Evolutionary conservation across 345 rosid genomes (phyloP).

Genomic region (Acer negundo): DNA sequence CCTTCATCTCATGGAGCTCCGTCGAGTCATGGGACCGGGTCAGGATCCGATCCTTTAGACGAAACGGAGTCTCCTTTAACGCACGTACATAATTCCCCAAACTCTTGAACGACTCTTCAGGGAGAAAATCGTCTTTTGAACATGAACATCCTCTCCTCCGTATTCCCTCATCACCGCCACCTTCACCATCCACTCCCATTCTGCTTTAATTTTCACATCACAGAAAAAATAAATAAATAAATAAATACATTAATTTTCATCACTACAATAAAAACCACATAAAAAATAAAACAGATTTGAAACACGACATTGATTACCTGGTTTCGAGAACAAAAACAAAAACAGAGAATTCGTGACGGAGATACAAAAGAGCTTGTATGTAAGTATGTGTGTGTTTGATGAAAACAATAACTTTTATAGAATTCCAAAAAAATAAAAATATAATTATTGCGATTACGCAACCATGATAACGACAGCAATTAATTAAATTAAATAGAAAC

Average conservation of each 20-base stretch:
- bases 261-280: too few species aligned
- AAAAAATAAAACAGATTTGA: too few species aligned
- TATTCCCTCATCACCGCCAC: conserved; percentile 27
- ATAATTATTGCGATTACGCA: background rate
- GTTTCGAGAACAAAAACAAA: too few species aligned
- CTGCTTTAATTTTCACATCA: background rate
- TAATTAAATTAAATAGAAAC: too few species aligned
- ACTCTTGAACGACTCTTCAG: conserved; percentile 81
- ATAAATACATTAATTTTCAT: too few species aligned
- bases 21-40: conserved; percentile 69
- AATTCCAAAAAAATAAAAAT: too few species aligned
- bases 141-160: conserved; percentile 74
- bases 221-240: too few species aligned
- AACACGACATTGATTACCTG: too few species aligned
- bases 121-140: conserved; percentile 71
- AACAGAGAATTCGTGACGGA: too few species aligned
- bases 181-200: conserved; percentile 13
- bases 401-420: background rate
- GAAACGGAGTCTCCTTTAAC: conserved; percentile 53
- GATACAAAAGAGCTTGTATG: too few species aligned
- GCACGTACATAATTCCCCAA: conserved; percentile 61
- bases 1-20: conserved; percentile 80
- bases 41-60: conserved; percentile 60
- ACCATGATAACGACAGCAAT: background rate
- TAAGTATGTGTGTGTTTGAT: background rate